These are phyloP conservation scores for Amborella trichopoda DNA, from an alignment of 164 flowering plant genomes.

Conservation along the genomic window DNA sequence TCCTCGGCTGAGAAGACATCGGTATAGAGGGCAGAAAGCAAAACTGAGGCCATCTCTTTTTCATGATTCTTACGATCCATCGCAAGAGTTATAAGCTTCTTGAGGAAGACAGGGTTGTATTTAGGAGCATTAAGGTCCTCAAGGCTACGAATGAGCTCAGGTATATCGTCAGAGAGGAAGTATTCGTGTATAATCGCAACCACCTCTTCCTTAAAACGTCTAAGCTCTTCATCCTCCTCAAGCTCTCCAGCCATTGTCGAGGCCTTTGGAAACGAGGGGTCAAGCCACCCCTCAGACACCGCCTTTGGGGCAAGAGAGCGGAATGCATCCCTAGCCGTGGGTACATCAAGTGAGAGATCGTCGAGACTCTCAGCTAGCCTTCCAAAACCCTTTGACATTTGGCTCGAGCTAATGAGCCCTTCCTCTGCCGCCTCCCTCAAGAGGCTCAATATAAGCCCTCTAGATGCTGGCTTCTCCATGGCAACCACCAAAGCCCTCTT, in stretches of 20 bases:
- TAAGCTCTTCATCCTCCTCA: conserved; percentile 36
- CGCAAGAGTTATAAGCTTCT: conserved; percentile 87
- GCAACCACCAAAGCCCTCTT: conserved; percentile 77
- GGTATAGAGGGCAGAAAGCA: conserved; percentile 57
- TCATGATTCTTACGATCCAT: conserved; percentile 97
- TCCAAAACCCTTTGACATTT: conserved; percentile 83
- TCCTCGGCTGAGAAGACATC: conserved; percentile 65
- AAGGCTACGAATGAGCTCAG: conserved; percentile 80
- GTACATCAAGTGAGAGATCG: conserved; percentile 93
- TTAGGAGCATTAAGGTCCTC: conserved; percentile 74
- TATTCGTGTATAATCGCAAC: conserved; percentile 88
- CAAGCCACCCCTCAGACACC: conserved; percentile 85
- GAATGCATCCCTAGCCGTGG: conserved; percentile 70
- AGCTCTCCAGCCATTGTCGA: conserved; percentile 26
- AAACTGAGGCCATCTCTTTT: conserved; percentile 95
- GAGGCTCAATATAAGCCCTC: conserved; percentile 50
- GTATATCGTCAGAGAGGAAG: conserved; percentile 91
- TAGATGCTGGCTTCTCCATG: conserved; percentile 78
- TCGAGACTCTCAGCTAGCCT: conserved; percentile 82
- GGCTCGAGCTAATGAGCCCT: conserved; percentile 90
- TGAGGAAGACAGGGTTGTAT: conserved; percentile 69
- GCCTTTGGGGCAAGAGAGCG: conserved; percentile 54
- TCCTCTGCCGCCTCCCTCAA: conserved; percentile 85
- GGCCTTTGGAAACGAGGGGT: conserved; percentile 43
- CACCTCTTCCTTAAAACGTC: conserved; percentile 59